phyloP scores from a whole-genome alignment of 164 flowering plant genomes.

The Magnolia officinalis region DNA sequence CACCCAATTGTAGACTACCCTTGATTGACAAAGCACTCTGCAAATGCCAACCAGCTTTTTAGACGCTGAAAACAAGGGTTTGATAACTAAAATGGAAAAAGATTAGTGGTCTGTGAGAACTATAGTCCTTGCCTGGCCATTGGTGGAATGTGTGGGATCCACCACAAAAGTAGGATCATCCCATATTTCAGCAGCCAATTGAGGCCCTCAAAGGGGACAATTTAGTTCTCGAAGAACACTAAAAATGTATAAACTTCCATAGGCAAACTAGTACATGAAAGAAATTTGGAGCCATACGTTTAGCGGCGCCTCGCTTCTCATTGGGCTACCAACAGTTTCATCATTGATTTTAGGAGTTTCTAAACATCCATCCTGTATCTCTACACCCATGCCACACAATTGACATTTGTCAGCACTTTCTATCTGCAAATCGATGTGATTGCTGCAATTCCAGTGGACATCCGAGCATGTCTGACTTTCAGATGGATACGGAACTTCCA shows the following conservation, averaged over 20 bases:
- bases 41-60: slow-evolving; percentile 20
- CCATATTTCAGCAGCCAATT: not conserved
- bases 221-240: not conserved
- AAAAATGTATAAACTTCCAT: not conserved
- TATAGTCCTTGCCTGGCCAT: not conserved
- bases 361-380: slow-evolving; percentile 33
- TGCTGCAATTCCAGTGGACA: slow-evolving; percentile 30
- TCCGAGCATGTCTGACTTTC: slow-evolving; percentile 30
- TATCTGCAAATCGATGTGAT: slow-evolving; percentile 27
- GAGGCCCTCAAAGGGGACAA: not conserved
- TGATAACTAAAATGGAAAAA: not conserved
- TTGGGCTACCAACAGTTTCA: slow-evolving; percentile 22
- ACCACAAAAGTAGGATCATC: not conserved
- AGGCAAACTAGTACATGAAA: not conserved
- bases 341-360: slow-evolving; percentile 23
- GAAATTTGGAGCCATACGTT: slow-evolving; percentile 27
- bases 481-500: slow-evolving; percentile 31
- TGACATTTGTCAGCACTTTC: slow-evolving; percentile 31
- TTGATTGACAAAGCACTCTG: slow-evolving; percentile 50
- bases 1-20: slow-evolving; percentile 42
- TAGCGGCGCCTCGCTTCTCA: slow-evolving; percentile 32
- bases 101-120: not conserved
- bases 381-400: slow-evolving; percentile 34
- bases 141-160: not conserved
- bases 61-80: not conserved